Evolutionary conservation across 2,329 filamentous ascomycete species (phyloP), one percentile per base, ranked within the genome.

Genomic region (Pseudopyrenochaeta lycopersici): DNA sequence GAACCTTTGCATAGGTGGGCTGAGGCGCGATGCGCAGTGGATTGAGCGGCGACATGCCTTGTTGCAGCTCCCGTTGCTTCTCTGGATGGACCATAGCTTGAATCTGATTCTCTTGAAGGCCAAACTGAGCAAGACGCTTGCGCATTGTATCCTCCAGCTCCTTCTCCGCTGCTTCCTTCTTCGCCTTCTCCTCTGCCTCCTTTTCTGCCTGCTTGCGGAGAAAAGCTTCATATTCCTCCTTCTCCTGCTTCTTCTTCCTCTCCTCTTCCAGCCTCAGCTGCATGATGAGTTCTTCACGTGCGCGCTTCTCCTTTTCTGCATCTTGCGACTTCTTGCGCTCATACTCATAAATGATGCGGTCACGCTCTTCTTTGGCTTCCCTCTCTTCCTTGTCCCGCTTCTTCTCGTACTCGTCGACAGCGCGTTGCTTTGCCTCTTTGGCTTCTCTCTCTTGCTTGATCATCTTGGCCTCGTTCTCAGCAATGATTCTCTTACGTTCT

Each of bases 1-100:
- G 75, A 15, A 82, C 76, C 59, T 81, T 82, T 36, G 79, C 76
- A 51, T 79, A 82, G 1, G 78, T 78, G 1, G 80, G 80, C 17
- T 74, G 62, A 23, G 67, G 64, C 2, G 66, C 64, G 27, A 74
- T 63, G 43, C 67, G 70, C 20, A 75, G 49, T 11, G 72, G 72
- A 32, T 74, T 70, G 46, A 57, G 56, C 18, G 72, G 73, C 48
- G 66, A 60, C 65, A 68, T 56, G 45, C 76, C 76, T 17, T 67
- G 68, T 29, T 72, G 71, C 20, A 77, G 58, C 31, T 78, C 72
- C 54, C 74, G 72, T 30, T 70, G 71, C 60, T 80, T 79, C 60
- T 81, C 77, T 12, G 80, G 78, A 51, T 80, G 76, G 41, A 82
- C 72, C 61, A 82, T 77, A 31, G 75, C 75, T 39, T 82, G 77